Percentiles rank a stretch among this genome's conserved stretches.
Conservation (phyloP, 441 rosid species). For the Populus hybrid region DNA sequence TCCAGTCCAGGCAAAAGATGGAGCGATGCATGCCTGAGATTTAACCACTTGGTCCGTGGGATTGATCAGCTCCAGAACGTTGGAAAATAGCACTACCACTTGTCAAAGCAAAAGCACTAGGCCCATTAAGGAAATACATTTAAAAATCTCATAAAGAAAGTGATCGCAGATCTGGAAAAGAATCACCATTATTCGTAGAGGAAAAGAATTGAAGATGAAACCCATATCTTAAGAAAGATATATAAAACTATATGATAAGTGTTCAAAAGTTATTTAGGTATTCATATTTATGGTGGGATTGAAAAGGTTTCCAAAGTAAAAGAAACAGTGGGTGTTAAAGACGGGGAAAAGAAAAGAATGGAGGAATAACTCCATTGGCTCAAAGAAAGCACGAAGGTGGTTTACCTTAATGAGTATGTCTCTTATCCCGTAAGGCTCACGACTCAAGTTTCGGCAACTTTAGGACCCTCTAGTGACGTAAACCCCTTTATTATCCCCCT, state of each 20-base stretch:
- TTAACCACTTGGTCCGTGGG: neutral
- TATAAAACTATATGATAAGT: conserved; percentile 22
- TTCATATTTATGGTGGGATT: conserved; percentile 19
- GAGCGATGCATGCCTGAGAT: too few relatives aligned
- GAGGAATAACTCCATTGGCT: conserved; percentile 11
- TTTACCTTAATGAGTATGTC: conserved; percentile 38
- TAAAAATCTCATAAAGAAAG: neutral
- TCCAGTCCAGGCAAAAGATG: neutral
- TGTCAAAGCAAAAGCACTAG: neutral
- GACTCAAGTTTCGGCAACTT: conserved; percentile 20
- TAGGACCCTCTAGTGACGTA: conserved; percentile 2
- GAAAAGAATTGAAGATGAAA: conserved; percentile 11
- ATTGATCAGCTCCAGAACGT: neutral
- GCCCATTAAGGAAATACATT: neutral
- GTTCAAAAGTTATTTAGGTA: conserved; percentile 25
- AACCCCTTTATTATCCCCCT: neutral
- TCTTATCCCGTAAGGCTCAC: conserved; percentile 27
- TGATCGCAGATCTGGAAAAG: conserved; percentile 8
- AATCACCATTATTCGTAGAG: conserved; percentile 18
- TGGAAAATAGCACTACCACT: neutral
- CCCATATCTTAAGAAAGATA: conserved; percentile 25
- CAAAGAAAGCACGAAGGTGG: conserved; percentile 21
- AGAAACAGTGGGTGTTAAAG: conserved; percentile 18
- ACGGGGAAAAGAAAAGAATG: conserved; percentile 7
- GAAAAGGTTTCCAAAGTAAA: conserved; percentile 38